Base-by-base conservation (phyloP, 352 stramenopile genomes). In the Pythium diclinum region DNA sequence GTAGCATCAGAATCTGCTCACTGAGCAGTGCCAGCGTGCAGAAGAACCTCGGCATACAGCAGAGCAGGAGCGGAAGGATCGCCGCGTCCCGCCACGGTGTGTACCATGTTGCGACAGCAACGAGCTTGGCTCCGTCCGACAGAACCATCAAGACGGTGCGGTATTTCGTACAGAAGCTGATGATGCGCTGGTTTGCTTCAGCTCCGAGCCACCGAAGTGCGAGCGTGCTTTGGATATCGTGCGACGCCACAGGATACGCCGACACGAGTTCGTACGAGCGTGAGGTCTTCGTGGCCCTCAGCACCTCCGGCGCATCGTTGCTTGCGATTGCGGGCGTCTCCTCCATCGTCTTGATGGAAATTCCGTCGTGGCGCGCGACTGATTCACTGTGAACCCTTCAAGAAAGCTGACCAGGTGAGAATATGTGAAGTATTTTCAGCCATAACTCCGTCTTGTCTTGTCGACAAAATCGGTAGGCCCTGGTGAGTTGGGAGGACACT, bases 71-170 rank as follows among this genome's bases (percentile, higher is more conserved):
- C 25, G 51, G 38, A 48, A 61, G 7, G 3, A 58, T 34, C 2
- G 61, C 52, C 7, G 17, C 52, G 19, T 30, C 14, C 9, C 61
- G 0, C 1, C 28, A 2, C 6, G 49, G 36, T 10, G 59, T 21
- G 34, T 60, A 66, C 60, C 60, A 66, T 6, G 60, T 56, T 6
- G 51, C 59, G 52, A 59, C 49, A 3, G 36, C 60, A 23, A 56
- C 34, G 1, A 66, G 28, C 28, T 38, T 36, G 6, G 60, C 49
- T 3, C 25, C 56, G 14, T 56, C 53, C 8, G 49, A 66, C 28
- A 60, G 17, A 1, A n/a, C 25, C 16, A 36, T 60, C 17, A 66
- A n/a, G 52, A 60, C 53, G 2, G 21, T 9, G 1, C 60, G 49
- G 3, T 30, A 36, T 3, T 25, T 16, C 10, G 42, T 36, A 28